Evolutionary conservation across 2,329 filamentous ascomycete genomes (phyloP).

Genomic region (Aspergillus aculeatus): DNA sequence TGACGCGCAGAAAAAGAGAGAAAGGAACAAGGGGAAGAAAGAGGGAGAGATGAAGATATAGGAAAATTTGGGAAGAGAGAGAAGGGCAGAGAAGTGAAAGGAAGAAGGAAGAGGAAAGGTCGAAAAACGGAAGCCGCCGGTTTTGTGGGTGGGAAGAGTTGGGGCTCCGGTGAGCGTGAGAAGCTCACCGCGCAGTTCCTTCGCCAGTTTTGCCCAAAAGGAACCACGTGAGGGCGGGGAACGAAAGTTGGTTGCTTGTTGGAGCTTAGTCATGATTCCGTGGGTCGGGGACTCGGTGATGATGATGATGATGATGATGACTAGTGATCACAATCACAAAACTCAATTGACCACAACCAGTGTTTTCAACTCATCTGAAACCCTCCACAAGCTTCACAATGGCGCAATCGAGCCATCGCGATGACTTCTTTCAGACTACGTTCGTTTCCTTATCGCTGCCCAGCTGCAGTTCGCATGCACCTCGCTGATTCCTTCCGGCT

Average conservation of each 20-base stretch:
- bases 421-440: conserved; percentile 93
- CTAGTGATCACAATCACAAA: not conserved
- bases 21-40: conserved; percentile 17
- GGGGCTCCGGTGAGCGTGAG: conserved; percentile 33
- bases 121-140: conserved; percentile 7
- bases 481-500: conserved; percentile 14
- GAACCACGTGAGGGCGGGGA: conserved; percentile 1
- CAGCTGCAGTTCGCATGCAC: conserved; percentile 5
- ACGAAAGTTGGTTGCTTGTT: not conserved
- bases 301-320: conserved; percentile 1
- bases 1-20: conserved; percentile 27
- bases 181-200: conserved; percentile 33
- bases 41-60: conserved; percentile 25
- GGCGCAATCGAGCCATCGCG: conserved; percentile 69
- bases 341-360: not conserved
- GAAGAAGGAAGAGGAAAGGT: conserved; percentile 30
- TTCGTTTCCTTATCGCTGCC: conserved; percentile 45
- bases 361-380: not conserved
- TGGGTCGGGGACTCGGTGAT: too few species aligned
- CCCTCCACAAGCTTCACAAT: conserved; percentile 35
- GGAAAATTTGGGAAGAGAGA: conserved; percentile 23
- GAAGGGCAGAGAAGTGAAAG: conserved; percentile 24
- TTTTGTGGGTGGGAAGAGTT: conserved; percentile 31
- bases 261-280: not conserved
- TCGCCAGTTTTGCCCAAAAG: conserved; percentile 14